Percentiles rank a stretch among this genome's conserved stretches.
These are phyloP conservation scores for Xylaria nigripes DNA, from an alignment of 495 filamentous ascomycete species.

Conservation along the genomic window DNA sequence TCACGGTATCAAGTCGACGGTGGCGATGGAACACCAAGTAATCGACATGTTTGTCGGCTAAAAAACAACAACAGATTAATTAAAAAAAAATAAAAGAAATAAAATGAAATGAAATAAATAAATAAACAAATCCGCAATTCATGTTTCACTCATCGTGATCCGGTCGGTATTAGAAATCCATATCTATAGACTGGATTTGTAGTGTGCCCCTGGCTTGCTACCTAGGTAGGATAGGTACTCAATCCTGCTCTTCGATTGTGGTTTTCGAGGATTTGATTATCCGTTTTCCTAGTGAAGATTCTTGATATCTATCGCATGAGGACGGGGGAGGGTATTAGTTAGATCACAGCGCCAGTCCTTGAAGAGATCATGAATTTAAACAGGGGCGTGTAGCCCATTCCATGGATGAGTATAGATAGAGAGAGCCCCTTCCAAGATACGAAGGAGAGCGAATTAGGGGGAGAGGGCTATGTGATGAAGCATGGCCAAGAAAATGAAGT, in stretches of 20 bases:
- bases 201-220: not conserved
- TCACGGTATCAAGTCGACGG: slow-evolving; percentile 35
- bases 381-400: not conserved
- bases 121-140: not conserved
- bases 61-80: not conserved
- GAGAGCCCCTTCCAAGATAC: not conserved
- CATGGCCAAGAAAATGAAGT: too few relatives aligned
- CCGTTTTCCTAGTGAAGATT: slow-evolving; percentile 4
- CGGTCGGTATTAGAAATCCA: too few relatives aligned
- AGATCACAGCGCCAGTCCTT: not conserved
- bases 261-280: slow-evolving; percentile 7
- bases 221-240: slow-evolving; percentile 1
- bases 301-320: not conserved
- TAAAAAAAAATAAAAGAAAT: not conserved
- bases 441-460: too few relatives aligned
- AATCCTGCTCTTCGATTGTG: not conserved
- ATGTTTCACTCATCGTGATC: not conserved
- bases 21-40: slow-evolving; percentile 22
- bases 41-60: slow-evolving; percentile 25
- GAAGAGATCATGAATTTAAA: not conserved
- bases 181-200: not conserved
- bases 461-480: too few relatives aligned
- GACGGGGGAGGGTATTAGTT: not conserved
- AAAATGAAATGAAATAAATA: not conserved
- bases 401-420: not conserved